Base-by-base conservation (phyloP, 2,329 filamentous ascomycete species). In the Plenodomus tracheiphilus region DNA sequence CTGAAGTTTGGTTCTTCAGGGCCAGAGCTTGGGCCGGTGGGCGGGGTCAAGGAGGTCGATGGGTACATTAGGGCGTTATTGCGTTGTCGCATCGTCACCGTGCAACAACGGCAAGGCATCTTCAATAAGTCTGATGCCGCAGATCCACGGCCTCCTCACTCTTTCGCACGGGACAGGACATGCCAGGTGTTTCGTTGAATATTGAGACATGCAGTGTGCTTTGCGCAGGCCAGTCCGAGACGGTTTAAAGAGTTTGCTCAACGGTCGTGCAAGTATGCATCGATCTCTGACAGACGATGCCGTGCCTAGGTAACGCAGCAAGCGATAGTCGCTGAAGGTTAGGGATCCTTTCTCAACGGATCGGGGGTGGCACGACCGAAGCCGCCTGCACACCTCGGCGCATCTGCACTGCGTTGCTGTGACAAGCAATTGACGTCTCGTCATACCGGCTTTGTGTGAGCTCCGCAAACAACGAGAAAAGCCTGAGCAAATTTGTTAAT, bases 211-310 rank as follows among this genome's bases (percentile, higher is more conserved):
- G 59, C 59, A 61, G 59, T 36, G 42, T 56, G 56, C 47, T 51
- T 41, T 32, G 53, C 55, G 58, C 57, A 57, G 56, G 51, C 57
- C 54, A 46, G 38, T 52, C 52, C 55, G 49, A 56, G 56, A 56
- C 56, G 40, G 54, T 54, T 49, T 51, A 51, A 59, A 61, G 61
- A 65, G 65, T 69, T 68, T 69, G 65, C 67, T 66, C 42, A 52
- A 43, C 46, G 34, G 58, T 58, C 35, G 58, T 58, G 56, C 58
- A 56, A 55, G 49, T 32, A 53, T 58, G 59, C 58, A 62, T 54
- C 57, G 56, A 55, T 59, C 50, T 62, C 53, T 66, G 63, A 64
- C 54, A 57, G 47, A 50, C 41, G 36, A 58, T 62, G 59, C 48
- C 34, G 62, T 65, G 59, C 22, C 56, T 51, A 46, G 51, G 60